Percentiles rank a stretch among this genome's conserved stretches.
Evolutionary conservation across 257 asterid genomes (phyloP).

Genomic region (Ligustrum vulgare): DNA sequence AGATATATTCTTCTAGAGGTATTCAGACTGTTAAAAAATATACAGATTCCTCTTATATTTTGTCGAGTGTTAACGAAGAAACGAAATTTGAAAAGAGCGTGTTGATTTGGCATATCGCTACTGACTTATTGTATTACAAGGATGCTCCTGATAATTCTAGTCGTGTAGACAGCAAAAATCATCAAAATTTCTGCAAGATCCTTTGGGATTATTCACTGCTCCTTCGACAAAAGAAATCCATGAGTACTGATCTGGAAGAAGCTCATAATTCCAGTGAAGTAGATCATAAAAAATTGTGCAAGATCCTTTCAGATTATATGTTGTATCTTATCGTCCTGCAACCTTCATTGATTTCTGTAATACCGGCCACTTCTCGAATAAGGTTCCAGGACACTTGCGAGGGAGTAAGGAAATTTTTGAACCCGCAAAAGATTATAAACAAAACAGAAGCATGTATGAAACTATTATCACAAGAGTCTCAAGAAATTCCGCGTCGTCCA

Average conservation of each 20-base stretch:
- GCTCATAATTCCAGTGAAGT: background rate
- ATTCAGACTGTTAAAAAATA: background rate
- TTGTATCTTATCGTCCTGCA: constrained; percentile 23
- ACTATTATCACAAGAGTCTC: constrained; percentile 4
- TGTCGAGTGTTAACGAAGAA: background rate
- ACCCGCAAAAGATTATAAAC: background rate
- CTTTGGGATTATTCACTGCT: no score
- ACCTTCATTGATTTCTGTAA: constrained; percentile 24
- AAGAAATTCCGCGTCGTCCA: background rate
- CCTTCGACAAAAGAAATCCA: no score
- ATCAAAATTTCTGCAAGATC: no score
- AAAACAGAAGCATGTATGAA: background rate
- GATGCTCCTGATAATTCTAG: no score
- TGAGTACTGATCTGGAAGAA: no score
- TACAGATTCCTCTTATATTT: no score
- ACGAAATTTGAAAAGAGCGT: constrained; percentile 18
- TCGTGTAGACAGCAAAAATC: no score
- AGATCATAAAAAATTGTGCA: background rate
- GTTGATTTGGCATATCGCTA: constrained; percentile 31
- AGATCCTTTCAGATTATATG: constrained; percentile 26
- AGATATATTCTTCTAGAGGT: constrained; percentile 22
- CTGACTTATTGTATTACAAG: constrained; percentile 4
- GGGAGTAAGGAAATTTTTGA: background rate
- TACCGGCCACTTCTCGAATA: constrained; percentile 15
- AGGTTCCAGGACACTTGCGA: constrained; percentile 26